Evolutionary conservation across 2,329 filamentous ascomycete species (phyloP), one percentile per base, ranked within the genome.

Genomic region (Aspergillus arachidicola): DNA sequence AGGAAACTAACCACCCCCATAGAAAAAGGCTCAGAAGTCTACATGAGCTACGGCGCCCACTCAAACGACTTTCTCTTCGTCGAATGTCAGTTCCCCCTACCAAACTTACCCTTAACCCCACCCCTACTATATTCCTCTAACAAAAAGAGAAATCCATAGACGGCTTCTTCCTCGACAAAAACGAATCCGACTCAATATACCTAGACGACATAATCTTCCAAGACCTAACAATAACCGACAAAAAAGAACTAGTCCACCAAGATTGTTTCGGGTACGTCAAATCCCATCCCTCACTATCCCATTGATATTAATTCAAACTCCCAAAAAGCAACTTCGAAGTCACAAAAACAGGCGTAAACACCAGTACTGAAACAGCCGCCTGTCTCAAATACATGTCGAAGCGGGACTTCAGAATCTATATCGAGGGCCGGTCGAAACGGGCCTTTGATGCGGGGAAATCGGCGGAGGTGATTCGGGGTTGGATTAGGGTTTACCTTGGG

Each of bases 21-120:
- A 79, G 77, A 73, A 55, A 69, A 71, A 53, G 75, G 74, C 19
- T 75, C 79, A 62, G 76, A 79, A 55, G 63, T 79, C 54, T 78
- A 70, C 51, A 75, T 78, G 62, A 78, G 73, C 41, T 79, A 79
- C 46, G 77, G 77, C 16, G 63, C 72, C n/a, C 77, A 79, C 60
- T 70, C 74, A 0, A 78, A 75, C 50, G 77, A 79, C 57, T 73
- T 76, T 43, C 72, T 79, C 21, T 63, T 77, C 16, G 64, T 71
- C 51, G 77, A 79, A 70, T 79, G 77, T 78, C 60, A 63, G 72
- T 67, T 6, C 21, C 38, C 30, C 26, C 21, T 34, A 5, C 32
- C 1, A 0, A 4, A 34, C 32, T 28, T 7, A 28, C 26, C 2
- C 32, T 3, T 10, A 48, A 16, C 26, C 21, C 2, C 19, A 12